These are phyloP conservation scores for Chrysoporthe deuterocubensis DNA, from an alignment of 2,329 filamentous ascomycete genomes.

Conservation along the genomic window DNA sequence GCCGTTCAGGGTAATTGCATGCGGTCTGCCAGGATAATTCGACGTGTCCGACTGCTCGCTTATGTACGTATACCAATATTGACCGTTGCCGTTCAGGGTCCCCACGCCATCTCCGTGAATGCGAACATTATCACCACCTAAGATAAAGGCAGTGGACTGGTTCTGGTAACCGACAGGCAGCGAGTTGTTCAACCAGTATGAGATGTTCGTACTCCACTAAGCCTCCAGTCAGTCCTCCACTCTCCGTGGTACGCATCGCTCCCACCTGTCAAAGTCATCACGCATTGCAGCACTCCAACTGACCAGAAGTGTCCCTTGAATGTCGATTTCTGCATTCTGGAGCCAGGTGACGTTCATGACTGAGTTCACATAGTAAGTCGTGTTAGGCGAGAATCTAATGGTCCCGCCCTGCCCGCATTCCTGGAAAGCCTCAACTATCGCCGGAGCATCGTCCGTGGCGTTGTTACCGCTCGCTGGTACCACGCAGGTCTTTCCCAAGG, in stretches of 20 bases:
- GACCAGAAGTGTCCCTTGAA: constrained; percentile 44
- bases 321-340: constrained; percentile 47
- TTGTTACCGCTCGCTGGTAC: constrained; percentile 24
- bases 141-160: constrained; percentile 50
- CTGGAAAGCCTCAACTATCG: constrained; percentile 46
- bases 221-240: not conserved
- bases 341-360: constrained; percentile 50
- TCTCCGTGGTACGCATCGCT: not conserved
- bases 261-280: too few species aligned
- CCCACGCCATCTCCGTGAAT: constrained; percentile 50
- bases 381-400: constrained; percentile 46
- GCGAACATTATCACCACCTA: constrained; percentile 51
- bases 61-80: constrained; percentile 54
- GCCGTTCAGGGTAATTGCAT: constrained; percentile 51
- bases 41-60: constrained; percentile 36
- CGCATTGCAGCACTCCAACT: not conserved
- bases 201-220: constrained; percentile 44
- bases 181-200: constrained; percentile 50
- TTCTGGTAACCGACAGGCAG: constrained; percentile 51
- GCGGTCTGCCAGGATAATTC: constrained; percentile 52
- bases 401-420: constrained; percentile 45
- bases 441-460: constrained; percentile 44
- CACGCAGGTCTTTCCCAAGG: not conserved
- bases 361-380: constrained; percentile 46
- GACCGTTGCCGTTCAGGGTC: constrained; percentile 55